Evolutionary conservation across 352 stramenopile genomes (phyloP), one percentile per base, ranked within the genome.

Genomic region (Pythium biforme): DNA sequence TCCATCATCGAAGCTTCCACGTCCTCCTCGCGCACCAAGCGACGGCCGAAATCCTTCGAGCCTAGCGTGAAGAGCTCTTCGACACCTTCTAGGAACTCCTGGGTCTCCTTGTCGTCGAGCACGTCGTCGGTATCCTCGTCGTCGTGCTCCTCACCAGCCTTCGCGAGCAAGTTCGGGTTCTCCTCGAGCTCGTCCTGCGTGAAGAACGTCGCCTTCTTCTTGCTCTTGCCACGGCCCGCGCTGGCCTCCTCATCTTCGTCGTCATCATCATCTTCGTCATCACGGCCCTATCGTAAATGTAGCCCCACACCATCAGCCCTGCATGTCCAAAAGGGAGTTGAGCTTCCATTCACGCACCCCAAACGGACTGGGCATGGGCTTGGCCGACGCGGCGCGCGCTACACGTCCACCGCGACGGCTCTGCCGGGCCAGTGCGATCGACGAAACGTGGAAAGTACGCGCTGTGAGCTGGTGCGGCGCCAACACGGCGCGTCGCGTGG

Each of bases 1-100:
- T 47, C 47, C 48, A 20, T 61, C 58, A 29, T 31, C 27, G 0
- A 41, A 25, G 14, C 52, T 20, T 50, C 55, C 22, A 51, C 49
- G 26, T 67, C 46, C 15, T 60, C 59, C 26, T 54, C 17, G 29
- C 51, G 25, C 39, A 84, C 77, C 22, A 74, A 29, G 5, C 68
- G 68, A 37, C 60, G 55, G 5, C 85, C 80, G 29, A 93, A 93
- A 53, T 85, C 77, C 14, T 76, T 62, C 9, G 80, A 76, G 10
- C 68, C 81, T 19, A 93, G 58, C 22, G 60, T 53, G 34, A 93
- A 89, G 11, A 93, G 65, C 27, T 91, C 76, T 43, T 93, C 82
- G 2, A 88, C 81, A 53, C 86, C 81, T 34, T 85, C 75, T 34
- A 93, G 52, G 49, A 94, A 90, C 64, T 85, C 72, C 34, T 89